Percentiles rank a stretch among this genome's conserved stretches.
These are phyloP conservation scores for Phytophthora pistaciae DNA, from an alignment of 352 stramenopile genomes.

Conservation along the genomic window DNA sequence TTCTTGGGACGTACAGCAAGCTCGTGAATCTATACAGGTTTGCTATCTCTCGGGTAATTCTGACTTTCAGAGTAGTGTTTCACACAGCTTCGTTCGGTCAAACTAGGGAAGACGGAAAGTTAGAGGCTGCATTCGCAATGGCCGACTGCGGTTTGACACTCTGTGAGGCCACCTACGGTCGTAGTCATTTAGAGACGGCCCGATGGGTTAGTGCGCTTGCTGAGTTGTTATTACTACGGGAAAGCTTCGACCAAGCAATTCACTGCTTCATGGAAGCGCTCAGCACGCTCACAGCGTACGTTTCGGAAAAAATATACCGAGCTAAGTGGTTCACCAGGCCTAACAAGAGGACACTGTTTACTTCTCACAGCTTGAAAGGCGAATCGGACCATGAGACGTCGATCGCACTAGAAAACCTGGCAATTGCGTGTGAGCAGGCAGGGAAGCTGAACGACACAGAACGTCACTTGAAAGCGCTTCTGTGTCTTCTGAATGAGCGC, in stretches of 20 bases:
- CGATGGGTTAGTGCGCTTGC: constrained; percentile 55
- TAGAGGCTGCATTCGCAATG: constrained; percentile 43
- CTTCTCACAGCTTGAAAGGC: constrained; percentile 38
- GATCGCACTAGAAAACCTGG: constrained; percentile 58
- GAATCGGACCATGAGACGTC: constrained; percentile 42
- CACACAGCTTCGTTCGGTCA: not conserved
- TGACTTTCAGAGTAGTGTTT: not conserved
- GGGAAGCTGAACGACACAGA: constrained; percentile 27
- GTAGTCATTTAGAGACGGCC: constrained; percentile 45
- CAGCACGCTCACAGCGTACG: constrained; percentile 38
- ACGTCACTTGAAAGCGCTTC: constrained; percentile 26
- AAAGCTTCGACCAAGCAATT: constrained; percentile 40
- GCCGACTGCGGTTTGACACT: constrained; percentile 52
- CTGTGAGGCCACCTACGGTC: constrained; percentile 46
- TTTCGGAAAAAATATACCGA: not conserved
- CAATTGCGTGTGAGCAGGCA: constrained; percentile 37
- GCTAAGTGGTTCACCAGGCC: not conserved
- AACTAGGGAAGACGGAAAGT: constrained; percentile 27
- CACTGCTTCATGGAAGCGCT: constrained; percentile 49
- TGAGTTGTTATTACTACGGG: constrained; percentile 45
- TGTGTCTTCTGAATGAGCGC: constrained; percentile 28
- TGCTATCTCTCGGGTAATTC: not conserved
- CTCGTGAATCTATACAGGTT: constrained; percentile 60
- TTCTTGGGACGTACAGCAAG: constrained; percentile 47
- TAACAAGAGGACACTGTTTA: not conserved